phyloP scores from a whole-genome alignment of 2,329 filamentous ascomycete species.

The Colletotrichum tamarilloi region DNA sequence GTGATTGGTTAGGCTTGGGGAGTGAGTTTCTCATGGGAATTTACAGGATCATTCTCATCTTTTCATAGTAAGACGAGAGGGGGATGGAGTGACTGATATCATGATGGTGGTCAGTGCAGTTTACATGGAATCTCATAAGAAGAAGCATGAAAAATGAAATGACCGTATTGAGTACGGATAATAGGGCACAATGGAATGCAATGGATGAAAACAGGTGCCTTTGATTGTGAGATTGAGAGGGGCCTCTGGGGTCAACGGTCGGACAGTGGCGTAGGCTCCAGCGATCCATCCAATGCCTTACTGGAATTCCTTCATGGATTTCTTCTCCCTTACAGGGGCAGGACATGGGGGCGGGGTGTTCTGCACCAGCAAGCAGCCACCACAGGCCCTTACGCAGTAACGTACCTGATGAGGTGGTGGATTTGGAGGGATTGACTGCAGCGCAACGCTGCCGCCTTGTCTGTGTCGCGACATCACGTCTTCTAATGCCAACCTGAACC shows the following conservation, averaged over 20 bases:
- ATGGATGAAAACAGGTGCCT: neutral
- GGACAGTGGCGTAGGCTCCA: neutral
- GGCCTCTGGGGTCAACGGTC: neutral
- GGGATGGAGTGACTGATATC: neutral
- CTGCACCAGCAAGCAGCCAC: neutral
- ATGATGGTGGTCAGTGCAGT: neutral
- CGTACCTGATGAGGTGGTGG: no score
- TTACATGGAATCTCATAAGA: neutral
- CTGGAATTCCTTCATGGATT: neutral
- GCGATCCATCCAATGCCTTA: neutral
- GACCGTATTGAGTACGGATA: neutral
- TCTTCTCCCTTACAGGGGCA: neutral
- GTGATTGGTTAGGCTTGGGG: neutral
- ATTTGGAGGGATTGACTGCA: no score
- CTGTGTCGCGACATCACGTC: no score
- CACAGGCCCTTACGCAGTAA: no score
- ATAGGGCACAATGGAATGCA: neutral
- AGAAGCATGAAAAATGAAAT: neutral
- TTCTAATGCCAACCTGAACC: no score
- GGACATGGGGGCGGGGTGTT: neutral
- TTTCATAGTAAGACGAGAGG: neutral
- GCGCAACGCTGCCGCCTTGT: no score
- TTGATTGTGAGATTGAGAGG: neutral
- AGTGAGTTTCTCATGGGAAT: neutral
- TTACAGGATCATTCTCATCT: neutral